phyloP scores from a whole-genome alignment of 805 yeast genomes.

The Blastobotrys mokoenaii region DNA sequence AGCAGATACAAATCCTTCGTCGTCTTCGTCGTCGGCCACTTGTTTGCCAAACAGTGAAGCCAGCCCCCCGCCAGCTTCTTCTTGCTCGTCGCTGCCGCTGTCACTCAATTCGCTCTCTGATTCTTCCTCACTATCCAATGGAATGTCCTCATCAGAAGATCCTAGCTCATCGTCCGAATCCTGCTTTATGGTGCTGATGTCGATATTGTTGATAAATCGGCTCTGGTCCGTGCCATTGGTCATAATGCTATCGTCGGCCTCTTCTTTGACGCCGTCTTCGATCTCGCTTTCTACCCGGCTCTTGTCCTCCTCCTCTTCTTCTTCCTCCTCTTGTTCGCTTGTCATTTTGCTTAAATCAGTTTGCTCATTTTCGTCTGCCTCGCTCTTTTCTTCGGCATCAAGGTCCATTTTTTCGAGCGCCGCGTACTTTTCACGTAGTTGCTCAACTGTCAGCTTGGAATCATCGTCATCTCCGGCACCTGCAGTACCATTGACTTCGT shows the following conservation, averaged over 20 bases:
- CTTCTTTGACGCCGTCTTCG: conserved; percentile 14
- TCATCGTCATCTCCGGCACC: conserved; percentile 32
- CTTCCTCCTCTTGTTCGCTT: conserved; percentile 25
- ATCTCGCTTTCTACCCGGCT: conserved; percentile 34
- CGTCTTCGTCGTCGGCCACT: not conserved
- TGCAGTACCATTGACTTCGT: conserved; percentile 10
- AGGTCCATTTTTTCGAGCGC: conserved; percentile 29
- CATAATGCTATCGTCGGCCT: conserved; percentile 17
- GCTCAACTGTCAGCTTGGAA: conserved; percentile 44
- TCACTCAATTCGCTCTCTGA: conserved; percentile 6
- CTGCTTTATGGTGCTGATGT: not conserved
- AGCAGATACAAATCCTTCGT: conserved; percentile 4
- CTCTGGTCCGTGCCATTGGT: conserved; percentile 11
- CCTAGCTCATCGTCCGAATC: conserved; percentile 2
- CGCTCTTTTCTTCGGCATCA: conserved; percentile 17
- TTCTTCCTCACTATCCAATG: conserved; percentile 10
- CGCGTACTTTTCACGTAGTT: conserved; percentile 49
- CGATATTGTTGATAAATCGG: too few relatives aligned
- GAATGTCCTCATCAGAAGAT: not conserved
- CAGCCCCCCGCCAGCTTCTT: conserved; percentile 11
- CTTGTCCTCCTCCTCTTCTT: conserved; percentile 13
- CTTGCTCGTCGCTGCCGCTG: conserved; percentile 11
- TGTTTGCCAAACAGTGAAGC: too few relatives aligned
- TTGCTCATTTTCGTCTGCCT: conserved; percentile 22
- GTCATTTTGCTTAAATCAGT: conserved; percentile 21